These are phyloP conservation scores for Pseudodiploospora longispora DNA, from an alignment of 2,329 filamentous ascomycete species.

Conservation along the genomic window DNA sequence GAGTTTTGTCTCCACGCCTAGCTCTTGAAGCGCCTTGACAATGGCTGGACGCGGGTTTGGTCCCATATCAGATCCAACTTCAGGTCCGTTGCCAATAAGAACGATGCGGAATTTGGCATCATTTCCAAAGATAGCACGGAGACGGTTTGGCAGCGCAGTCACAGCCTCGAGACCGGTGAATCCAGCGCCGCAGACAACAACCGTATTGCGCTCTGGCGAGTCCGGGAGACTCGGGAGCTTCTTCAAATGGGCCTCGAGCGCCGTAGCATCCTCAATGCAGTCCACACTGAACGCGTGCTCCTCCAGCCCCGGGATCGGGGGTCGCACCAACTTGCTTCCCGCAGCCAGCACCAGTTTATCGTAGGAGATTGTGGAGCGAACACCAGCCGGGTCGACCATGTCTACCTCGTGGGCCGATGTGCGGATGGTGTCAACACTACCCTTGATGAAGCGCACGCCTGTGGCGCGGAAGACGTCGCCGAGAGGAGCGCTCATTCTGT, in stretches of 20 bases:
- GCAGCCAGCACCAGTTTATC: slow-evolving; percentile 27
- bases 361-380: slow-evolving; percentile 15
- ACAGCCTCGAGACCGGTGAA: slow-evolving; percentile 28
- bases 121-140: slow-evolving; percentile 14
- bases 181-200: slow-evolving; percentile 23
- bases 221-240: slow-evolving; percentile 15
- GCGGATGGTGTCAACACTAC: slow-evolving; percentile 15
- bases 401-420: slow-evolving; percentile 4
- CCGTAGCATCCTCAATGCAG: slow-evolving; percentile 16
- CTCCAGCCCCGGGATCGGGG: slow-evolving; percentile 20
- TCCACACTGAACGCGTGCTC: slow-evolving; percentile 27
- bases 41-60: slow-evolving; percentile 24
- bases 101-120: slow-evolving; percentile 12
- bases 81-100: slow-evolving; percentile 18
- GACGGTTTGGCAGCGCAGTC: slow-evolving; percentile 21
- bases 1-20: slow-evolving; percentile 22
- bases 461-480: slow-evolving; percentile 17
- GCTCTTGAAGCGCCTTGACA: slow-evolving; percentile 17
- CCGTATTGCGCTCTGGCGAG: slow-evolving; percentile 20
- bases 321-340: slow-evolving; percentile 23
- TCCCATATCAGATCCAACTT: slow-evolving; percentile 24
- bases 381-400: background rate
- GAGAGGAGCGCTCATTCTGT: slow-evolving; percentile 15
- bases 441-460: slow-evolving; percentile 19
- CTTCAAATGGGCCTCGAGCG: slow-evolving; percentile 20